Conservation (phyloP, 2,329 filamentous ascomycete genomes). For the Fusarium continuum region DNA sequence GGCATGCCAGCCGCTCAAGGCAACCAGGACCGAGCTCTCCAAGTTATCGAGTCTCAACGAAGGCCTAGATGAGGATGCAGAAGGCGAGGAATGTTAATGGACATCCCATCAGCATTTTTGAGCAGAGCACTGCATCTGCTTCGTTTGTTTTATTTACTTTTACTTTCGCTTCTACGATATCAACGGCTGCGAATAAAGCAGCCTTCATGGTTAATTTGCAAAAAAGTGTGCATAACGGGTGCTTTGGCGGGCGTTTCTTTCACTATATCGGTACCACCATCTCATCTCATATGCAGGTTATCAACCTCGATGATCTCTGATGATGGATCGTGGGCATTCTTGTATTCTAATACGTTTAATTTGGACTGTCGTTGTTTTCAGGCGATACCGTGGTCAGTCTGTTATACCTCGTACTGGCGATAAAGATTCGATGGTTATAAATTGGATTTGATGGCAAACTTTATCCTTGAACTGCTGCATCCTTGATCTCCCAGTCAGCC, state of each 20-base stretch:
- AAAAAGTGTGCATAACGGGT: background rate
- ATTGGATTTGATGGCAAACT: background rate
- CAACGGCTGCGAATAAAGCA: background rate
- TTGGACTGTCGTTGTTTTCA: background rate
- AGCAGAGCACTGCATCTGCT: background rate
- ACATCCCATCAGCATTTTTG: background rate
- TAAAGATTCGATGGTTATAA: background rate
- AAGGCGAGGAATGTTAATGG: slow-evolving; percentile 41
- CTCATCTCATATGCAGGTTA: background rate
- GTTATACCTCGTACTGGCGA: background rate
- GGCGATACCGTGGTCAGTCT: background rate
- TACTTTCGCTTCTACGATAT: background rate
- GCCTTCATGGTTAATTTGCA: background rate
- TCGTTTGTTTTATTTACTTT: background rate
- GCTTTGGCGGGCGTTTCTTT: background rate
- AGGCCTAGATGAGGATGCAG: slow-evolving; percentile 41
- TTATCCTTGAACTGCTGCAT: background rate
- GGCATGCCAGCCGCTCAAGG: slow-evolving; percentile 46
- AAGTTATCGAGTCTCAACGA: slow-evolving; percentile 4
- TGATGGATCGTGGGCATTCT: background rate
- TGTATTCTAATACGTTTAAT: background rate
- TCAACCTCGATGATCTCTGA: background rate
- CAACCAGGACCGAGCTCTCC: slow-evolving; percentile 20
- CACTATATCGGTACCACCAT: slow-evolving; percentile 17
- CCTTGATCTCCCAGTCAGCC: background rate